phyloP scores from a whole-genome alignment of 1,139 yeast species.

The Taphrina flavorubra region DNA sequence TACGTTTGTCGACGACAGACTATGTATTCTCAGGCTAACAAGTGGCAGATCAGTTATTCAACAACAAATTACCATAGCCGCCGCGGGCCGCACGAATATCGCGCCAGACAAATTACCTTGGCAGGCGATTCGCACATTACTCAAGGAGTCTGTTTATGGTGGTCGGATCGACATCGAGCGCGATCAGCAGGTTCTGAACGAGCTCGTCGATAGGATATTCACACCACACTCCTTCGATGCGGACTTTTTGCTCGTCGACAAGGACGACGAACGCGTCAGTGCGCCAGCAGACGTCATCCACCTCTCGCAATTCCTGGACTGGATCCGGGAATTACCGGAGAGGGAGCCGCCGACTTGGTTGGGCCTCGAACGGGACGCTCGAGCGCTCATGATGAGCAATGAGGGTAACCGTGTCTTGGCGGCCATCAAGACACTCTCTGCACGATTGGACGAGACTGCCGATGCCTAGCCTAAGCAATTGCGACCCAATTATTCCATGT shows the following conservation, averaged over 20 bases:
- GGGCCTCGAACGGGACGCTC: slow-evolving; percentile 60
- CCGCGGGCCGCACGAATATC: slow-evolving; percentile 52
- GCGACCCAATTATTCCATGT: background rate
- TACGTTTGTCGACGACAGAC: background rate
- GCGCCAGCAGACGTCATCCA: slow-evolving; percentile 60
- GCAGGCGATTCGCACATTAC: slow-evolving; percentile 59
- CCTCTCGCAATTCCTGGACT: slow-evolving; percentile 54
- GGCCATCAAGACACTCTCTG: background rate
- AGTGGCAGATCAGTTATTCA: slow-evolving; percentile 54
- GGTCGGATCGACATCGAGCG: slow-evolving; percentile 64
- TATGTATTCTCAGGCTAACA: background rate
- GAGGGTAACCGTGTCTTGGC: slow-evolving; percentile 45
- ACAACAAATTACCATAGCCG: slow-evolving; percentile 52
- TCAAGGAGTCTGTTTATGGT: slow-evolving; percentile 70
- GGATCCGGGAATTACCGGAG: slow-evolving; percentile 67
- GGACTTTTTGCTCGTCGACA: slow-evolving; percentile 53
- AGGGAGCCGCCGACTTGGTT: slow-evolving; percentile 68
- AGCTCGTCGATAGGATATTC: slow-evolving; percentile 52
- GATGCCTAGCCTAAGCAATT: background rate
- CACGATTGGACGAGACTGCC: background rate
- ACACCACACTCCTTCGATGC: slow-evolving; percentile 52
- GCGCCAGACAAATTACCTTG: slow-evolving; percentile 64
- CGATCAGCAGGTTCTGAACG: slow-evolving; percentile 55
- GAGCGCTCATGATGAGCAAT: slow-evolving; percentile 49
- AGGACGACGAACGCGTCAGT: slow-evolving; percentile 48